phyloP scores from a whole-genome alignment of 2,329 filamentous ascomycete species.

The Penicillium verrucosum region DNA sequence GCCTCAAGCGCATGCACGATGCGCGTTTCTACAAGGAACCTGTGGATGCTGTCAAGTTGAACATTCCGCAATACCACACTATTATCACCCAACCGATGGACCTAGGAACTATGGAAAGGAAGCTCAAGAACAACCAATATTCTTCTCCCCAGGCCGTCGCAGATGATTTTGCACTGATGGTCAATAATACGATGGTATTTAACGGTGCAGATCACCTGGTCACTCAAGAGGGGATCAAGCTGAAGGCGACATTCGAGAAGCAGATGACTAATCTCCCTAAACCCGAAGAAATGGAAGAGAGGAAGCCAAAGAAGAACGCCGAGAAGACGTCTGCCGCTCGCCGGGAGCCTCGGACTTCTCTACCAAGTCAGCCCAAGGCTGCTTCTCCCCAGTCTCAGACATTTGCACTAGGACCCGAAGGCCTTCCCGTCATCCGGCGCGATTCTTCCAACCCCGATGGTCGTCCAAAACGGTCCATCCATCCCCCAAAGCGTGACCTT shows the following conservation, averaged over 20 bases:
- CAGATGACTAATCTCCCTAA: constrained; percentile 60
- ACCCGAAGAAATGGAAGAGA: constrained; percentile 59
- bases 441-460: constrained; percentile 76
- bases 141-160: constrained; percentile 67
- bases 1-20: constrained; percentile 78
- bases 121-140: constrained; percentile 70
- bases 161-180: constrained; percentile 71
- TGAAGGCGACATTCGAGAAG: constrained; percentile 58
- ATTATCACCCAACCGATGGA: constrained; percentile 80
- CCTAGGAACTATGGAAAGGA: constrained; percentile 75
- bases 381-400: constrained; percentile 49
- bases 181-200: constrained; percentile 75
- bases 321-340: constrained; percentile 46
- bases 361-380: constrained; percentile 38
- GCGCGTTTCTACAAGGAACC: constrained; percentile 73
- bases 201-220: constrained; percentile 77
- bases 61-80: constrained; percentile 69
- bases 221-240: constrained; percentile 62
- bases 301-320: constrained; percentile 51
- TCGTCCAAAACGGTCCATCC: constrained; percentile 88
- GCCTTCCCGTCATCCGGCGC: constrained; percentile 76
- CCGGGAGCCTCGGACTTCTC: constrained; percentile 48
- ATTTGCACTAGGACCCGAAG: constrained; percentile 74
- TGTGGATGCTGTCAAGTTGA: constrained; percentile 71
- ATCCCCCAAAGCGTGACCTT: constrained; percentile 89